These are phyloP conservation scores for Starmera pachycereana DNA, from an alignment of 805 yeast species.

Conservation along the genomic window DNA sequence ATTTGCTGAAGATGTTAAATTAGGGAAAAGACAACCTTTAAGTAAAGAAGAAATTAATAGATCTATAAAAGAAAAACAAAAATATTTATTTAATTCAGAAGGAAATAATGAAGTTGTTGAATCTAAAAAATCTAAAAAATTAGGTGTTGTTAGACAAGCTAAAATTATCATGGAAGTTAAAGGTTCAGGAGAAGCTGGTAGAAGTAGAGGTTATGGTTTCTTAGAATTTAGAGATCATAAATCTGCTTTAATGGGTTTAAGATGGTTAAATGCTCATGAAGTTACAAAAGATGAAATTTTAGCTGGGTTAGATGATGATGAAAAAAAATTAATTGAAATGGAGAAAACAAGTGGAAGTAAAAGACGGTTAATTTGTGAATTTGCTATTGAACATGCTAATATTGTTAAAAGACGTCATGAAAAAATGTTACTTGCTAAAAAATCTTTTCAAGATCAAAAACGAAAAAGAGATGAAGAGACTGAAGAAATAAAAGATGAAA, in stretches of 20 bases:
- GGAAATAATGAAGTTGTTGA: conserved; percentile 22
- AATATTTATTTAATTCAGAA: conserved; percentile 10
- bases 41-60: conserved; percentile 82
- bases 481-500: conserved; percentile 7
- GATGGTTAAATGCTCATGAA: conserved; percentile 94
- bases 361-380: conserved; percentile 83
- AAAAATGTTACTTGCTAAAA: conserved; percentile 35
- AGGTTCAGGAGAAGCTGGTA: conserved; percentile 76
- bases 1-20: conserved; percentile 83
- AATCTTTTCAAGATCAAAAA: conserved; percentile 20
- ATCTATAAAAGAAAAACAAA: conserved; percentile 58
- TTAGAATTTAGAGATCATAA: conserved; percentile 88
- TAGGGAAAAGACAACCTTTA: conserved; percentile 66
- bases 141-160: conserved; percentile 89
- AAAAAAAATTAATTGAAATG: conserved; percentile 39
- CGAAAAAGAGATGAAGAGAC: conserved; percentile 17
- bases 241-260: conserved; percentile 86
- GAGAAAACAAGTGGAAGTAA: conserved; percentile 35
- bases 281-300: conserved; percentile 62
- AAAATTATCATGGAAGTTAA: conserved; percentile 89
- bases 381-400: conserved; percentile 92
- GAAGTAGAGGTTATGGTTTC: conserved; percentile 96
- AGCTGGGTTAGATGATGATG: conserved; percentile 64
- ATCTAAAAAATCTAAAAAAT: conserved; percentile 56
- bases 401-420: conserved; percentile 88